Base-by-base conservation (phyloP, 108 stramenopile genomes). In the Hondaea fermentalgiana region DNA sequence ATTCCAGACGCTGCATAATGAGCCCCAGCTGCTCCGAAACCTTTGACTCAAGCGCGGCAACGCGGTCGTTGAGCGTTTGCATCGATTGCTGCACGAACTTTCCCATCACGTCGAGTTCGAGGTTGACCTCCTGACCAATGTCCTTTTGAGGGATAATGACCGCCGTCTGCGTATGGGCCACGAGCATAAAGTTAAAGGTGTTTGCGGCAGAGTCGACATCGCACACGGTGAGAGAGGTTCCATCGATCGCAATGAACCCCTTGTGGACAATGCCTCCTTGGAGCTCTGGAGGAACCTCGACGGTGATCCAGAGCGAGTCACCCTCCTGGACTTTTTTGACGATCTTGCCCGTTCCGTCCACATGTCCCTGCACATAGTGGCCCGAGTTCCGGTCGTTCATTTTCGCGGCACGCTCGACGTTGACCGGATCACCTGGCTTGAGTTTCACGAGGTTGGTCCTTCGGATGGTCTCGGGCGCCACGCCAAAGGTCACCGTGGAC, bases 361-460 rank as follows among this genome's bases (percentile, higher is more conserved):
- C 98, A 91, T 99, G 99, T 10, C 99, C 98, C 90, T 99, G 98
- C 6, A 98, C 98, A 90, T 96, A 97, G 91, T 99, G 99, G 42
- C 99, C 99, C 14, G 95, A 96, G 89, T 98, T 98, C 16, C 98
- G 93, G 43, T 97, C 97, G 87, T 96, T 96, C 29, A 96, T 96
- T 21, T 96, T 58, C 49, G 91, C 47, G 19, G 90, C 87, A 8
- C 93, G 94, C 93, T 99, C 98, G 72, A 99, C 89, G 91, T 99
- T 98, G 53, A 99, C 97, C 12, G 64, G 83, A 28, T 95, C 93
- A 49, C 95, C 95, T 14, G 92, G 72, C 42, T 88, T 72, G 42
- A 96, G 89, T 4, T 76, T 72, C n/a, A 91, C 90, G 58, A 98
- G 93, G 90, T 97, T 96, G 19, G 97, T 97, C 71, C 93, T 89